These are phyloP conservation scores for Astragalus glycyphyllos DNA, from an alignment of 306 rosid genomes.

Conservation along the genomic window DNA sequence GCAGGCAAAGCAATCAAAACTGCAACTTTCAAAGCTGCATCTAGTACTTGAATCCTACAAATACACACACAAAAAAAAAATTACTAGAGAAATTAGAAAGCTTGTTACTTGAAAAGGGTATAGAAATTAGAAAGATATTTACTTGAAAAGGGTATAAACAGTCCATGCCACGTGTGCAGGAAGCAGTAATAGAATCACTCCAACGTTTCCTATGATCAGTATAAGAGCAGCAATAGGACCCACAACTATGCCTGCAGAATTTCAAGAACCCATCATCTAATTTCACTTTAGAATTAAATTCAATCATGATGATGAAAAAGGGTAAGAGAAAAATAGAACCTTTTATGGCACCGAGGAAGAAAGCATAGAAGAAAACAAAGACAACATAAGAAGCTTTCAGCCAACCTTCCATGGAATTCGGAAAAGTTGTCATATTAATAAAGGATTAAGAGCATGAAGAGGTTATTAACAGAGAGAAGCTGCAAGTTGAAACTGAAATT, in stretches of 20 bases:
- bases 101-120: too few relatives aligned
- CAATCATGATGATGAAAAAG: conserved; percentile 21
- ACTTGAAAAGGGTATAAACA: conserved; percentile 70
- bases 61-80: too few relatives aligned
- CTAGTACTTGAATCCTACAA: conserved; percentile 68
- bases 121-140: conserved; percentile 13
- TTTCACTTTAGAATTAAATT: conserved; percentile 29
- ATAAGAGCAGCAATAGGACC: conserved; percentile 77
- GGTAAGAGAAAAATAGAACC: conserved; percentile 52
- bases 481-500: conserved; percentile 28
- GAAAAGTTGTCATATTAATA: conserved; percentile 45
- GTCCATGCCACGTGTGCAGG: conserved; percentile 89
- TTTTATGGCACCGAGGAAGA: conserved; percentile 75
- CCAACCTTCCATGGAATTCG: conserved; percentile 43
- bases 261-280: conserved; percentile 42
- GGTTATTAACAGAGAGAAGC: conserved; percentile 21
- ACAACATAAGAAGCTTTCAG: conserved; percentile 61
- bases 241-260: conserved; percentile 67
- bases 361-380: conserved; percentile 69
- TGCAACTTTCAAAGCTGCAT: conserved; percentile 71
- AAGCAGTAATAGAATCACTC: conserved; percentile 66
- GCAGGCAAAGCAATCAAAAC: conserved; percentile 72
- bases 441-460: conserved; percentile 38
- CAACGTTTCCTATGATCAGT: conserved; percentile 71
- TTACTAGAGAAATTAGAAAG: too few relatives aligned